Percentiles rank a stretch among this genome's conserved stretches.
Evolutionary conservation across 2,329 filamentous ascomycete genomes (phyloP).

Genomic region (Emergomyces pasteurianus): DNA sequence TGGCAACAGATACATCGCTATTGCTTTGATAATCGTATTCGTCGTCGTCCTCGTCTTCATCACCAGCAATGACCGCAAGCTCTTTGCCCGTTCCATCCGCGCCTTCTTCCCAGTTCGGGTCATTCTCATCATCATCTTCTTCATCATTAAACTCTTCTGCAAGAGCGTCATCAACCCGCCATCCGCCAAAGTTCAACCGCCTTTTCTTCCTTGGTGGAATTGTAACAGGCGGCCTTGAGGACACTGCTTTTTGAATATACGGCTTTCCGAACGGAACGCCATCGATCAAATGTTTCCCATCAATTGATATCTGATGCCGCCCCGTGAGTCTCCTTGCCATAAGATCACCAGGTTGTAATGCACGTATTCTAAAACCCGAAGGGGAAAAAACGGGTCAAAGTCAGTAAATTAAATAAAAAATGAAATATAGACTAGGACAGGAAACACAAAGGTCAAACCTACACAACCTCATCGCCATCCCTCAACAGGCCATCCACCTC

Average conservation of each 20-base stretch:
- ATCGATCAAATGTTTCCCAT: constrained; percentile 73
- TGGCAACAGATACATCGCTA: constrained; percentile 32
- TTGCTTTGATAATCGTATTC: constrained; percentile 26
- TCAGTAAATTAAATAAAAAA: not conserved
- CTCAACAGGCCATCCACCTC: constrained; percentile 57
- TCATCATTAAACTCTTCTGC: constrained; percentile 14
- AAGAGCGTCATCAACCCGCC: constrained; percentile 17
- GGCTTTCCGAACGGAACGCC: constrained; percentile 73
- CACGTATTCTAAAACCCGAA: constrained; percentile 51
- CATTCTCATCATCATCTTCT: constrained; percentile 20
- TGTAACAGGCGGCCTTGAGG: constrained; percentile 52
- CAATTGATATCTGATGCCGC: constrained; percentile 64
- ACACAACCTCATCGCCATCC: constrained; percentile 76
- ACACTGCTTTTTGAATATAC: constrained; percentile 45
- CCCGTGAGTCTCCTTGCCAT: constrained; percentile 61
- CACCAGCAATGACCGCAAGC: constrained; percentile 13
- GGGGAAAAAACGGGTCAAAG: not conserved
- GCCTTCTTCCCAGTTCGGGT: constrained; percentile 12
- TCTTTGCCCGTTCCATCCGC: constrained; percentile 12
- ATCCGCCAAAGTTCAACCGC: constrained; percentile 27
- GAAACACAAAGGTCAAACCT: constrained; percentile 46
- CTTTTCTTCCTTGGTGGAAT: constrained; percentile 71
- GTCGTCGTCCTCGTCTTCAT: constrained; percentile 19
- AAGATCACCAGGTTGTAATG: constrained; percentile 63
- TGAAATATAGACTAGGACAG: not conserved